Base-by-base conservation (phyloP, 192 early-diverging fungal species). In the Mortierella antarctica region DNA sequence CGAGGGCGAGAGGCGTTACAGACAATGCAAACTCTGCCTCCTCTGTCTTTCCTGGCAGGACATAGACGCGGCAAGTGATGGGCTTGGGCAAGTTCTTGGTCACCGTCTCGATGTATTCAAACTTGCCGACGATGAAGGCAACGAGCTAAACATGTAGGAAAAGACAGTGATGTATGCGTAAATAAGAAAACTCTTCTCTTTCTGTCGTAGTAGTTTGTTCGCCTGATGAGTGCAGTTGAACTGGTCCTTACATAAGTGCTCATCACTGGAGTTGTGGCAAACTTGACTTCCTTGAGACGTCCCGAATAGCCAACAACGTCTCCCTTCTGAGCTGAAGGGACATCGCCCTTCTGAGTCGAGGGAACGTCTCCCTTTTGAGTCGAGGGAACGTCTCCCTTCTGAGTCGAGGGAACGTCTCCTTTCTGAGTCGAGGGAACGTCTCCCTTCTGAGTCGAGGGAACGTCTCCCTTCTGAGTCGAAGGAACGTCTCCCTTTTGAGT, bases 251-350 rank as follows among this genome's bases (percentile, higher is more conserved):
- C 87, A 77, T 98, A 99, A 7, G 97, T 97, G 62, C 91, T 92
- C 96, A 99, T 98, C 62, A 96, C 83, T 7, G 97, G 97, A 5
- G 97, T 97, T 44, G 88, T 93, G 61, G 91, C 92, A 79, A 94
- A 99, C 42, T 90, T 92, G 67, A 97, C 93, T 65, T 93, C 87
- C 90, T 95, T 98, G 70, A 85, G 82, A 72, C 85, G 62, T 69
- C 67, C 40, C 11, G 42, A n/a, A 14, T 39, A 20, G 47, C 74
- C 71, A 51, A 66, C 66, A 17, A 17, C 56, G 46, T 68, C 67
- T 7, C 67, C 67, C 56, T 68, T 68, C 48, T 68, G 67, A 41
- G 67, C 5, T 17, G 65, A 67, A 44, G 65, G 65, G n/a, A 67
- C 65, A n/a, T 71, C 46, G 58, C 69, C 31, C 47, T 62, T 66